Conservation (phyloP, 1,284 basidiomycete genomes). For the Leucoagaricus sp. region DNA sequence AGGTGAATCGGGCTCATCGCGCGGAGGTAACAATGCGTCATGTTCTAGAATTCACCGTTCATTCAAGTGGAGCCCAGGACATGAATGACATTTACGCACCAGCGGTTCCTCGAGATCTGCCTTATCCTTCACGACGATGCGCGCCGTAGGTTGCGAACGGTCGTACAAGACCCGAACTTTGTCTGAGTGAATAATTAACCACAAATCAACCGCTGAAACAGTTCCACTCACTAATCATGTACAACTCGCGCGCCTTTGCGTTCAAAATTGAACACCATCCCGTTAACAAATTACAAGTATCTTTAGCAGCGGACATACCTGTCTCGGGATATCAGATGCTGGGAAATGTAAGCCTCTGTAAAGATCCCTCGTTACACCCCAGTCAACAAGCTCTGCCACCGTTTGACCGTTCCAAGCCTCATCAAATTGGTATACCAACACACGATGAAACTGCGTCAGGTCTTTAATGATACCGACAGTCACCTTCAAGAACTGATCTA, state of each 20-base stretch:
- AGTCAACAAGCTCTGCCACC: constrained; percentile 84
- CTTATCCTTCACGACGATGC: constrained; percentile 69
- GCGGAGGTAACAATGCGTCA: constrained; percentile 86
- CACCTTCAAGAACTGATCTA: constrained; percentile 77
- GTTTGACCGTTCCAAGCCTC: constrained; percentile 77
- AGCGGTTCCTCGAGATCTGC: constrained; percentile 75
- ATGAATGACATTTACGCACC: constrained; percentile 33
- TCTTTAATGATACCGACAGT: constrained; percentile 84
- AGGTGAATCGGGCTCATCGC: constrained; percentile 92
- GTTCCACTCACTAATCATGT: constrained; percentile 43
- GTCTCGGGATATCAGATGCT: constrained; percentile 57
- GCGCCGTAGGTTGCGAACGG: constrained; percentile 74
- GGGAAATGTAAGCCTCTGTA: constrained; percentile 78
- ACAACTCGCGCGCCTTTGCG: constrained; percentile 46
- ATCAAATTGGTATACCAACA: constrained; percentile 89
- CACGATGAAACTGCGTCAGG: constrained; percentile 81
- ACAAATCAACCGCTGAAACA: background rate
- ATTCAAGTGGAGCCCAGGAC: background rate
- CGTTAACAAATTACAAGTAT: background rate
- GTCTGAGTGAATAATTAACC: constrained; percentile 40
- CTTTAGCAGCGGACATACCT: constrained; percentile 36
- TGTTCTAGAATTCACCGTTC: constrained; percentile 53
- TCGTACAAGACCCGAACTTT: constrained; percentile 86
- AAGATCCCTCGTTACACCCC: constrained; percentile 78
- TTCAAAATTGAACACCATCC: constrained; percentile 1